Percentiles rank a stretch among this genome's conserved stretches.
Evolutionary conservation across 768 basidiomycete genomes (phyloP).

Genomic region (Porpolomopsis calyptriformis): DNA sequence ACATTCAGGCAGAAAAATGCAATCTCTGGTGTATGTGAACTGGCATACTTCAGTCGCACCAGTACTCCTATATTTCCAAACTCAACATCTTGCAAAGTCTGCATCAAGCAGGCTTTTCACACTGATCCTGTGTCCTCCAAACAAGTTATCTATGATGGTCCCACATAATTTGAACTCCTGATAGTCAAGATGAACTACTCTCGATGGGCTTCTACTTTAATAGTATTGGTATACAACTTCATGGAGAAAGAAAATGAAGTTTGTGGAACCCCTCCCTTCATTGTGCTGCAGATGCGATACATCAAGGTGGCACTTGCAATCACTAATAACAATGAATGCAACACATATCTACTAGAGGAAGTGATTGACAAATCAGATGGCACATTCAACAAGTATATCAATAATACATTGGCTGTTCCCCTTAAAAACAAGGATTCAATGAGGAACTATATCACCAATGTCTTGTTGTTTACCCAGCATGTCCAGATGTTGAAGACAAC

Average conservation of each 20-base stretch:
- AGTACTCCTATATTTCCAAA: not conserved
- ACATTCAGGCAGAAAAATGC: not conserved
- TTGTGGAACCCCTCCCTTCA: not conserved
- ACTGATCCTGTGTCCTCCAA: not conserved
- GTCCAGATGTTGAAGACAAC: conserved; percentile 18
- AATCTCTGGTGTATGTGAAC: not conserved
- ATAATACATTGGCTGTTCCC: conserved; percentile 14
- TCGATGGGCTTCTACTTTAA: conserved; percentile 3
- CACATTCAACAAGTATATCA: conserved; percentile 17
- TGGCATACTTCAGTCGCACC: not conserved
- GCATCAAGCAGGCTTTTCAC: conserved; percentile 6
- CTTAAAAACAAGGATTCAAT: conserved; percentile 1
- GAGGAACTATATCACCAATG: conserved; percentile 10
- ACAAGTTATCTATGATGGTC: not conserved
- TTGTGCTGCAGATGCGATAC: conserved; percentile 5
- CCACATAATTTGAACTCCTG: not conserved
- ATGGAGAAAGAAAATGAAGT: not conserved
- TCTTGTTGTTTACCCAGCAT: conserved; percentile 18
- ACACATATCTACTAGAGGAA: conserved; percentile 15
- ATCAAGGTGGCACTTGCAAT: conserved; percentile 3
- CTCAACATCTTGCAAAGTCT: not conserved
- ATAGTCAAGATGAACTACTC: conserved; percentile 1
- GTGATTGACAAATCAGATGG: conserved; percentile 9
- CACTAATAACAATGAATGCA: not conserved
- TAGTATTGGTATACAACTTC: conserved; percentile 3